These are phyloP conservation scores for Zoysia pacifica DNA, from an alignment of 176 grass and related monocot genomes.

Conservation along the genomic window DNA sequence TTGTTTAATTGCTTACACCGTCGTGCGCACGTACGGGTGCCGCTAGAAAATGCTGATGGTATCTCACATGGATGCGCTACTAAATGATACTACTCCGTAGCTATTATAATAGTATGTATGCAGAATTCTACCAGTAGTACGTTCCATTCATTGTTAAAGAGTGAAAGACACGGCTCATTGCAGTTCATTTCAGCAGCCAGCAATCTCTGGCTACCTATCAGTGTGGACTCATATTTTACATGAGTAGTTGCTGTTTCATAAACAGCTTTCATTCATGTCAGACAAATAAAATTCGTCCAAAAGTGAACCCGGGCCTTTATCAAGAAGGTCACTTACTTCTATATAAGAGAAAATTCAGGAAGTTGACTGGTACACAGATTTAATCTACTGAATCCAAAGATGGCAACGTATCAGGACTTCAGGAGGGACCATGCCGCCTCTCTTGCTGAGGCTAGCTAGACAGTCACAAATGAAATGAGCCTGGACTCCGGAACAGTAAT, in stretches of 20 bases:
- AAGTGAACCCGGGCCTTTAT: not conserved
- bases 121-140: not conserved
- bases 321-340: not conserved
- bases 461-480: not conserved
- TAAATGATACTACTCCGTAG: not conserved
- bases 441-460: slow-evolving; percentile 27
- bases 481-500: slow-evolving; percentile 15
- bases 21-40: not conserved
- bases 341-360: not conserved
- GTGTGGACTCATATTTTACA: not conserved
- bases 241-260: not conserved
- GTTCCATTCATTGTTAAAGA: not conserved
- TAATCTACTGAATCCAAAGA: too few relatives aligned
- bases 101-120: not conserved
- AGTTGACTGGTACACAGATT: not conserved
- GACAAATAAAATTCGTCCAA: not conserved
- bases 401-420: not conserved
- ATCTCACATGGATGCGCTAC: not conserved
- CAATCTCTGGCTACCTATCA: slow-evolving; percentile 7
- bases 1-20: not conserved
- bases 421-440: slow-evolving; percentile 37
- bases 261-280: not conserved
- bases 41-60: not conserved
- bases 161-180: not conserved
- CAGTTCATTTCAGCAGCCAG: not conserved